Base-by-base conservation (phyloP, 1,284 basidiomycete species). In the Gymnopus androsaceus region DNA sequence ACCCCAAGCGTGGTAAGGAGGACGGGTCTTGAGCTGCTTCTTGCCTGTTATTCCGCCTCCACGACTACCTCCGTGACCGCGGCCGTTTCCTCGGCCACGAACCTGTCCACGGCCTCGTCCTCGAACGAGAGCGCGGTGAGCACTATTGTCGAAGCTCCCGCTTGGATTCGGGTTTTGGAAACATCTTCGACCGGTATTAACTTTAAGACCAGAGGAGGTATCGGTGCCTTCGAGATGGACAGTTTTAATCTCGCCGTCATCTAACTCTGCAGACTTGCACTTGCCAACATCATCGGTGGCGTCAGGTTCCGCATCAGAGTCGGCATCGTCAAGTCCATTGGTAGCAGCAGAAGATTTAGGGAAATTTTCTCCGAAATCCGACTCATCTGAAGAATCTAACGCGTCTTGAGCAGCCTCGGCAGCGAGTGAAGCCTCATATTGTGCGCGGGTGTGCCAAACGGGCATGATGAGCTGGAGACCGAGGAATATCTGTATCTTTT, bases 1-100 rank as follows among this genome's bases (percentile, higher is more conserved):
- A 4, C 37, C 59, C 38, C 42, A 57, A 19, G 31, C 46, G 19
- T 51, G 15, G 19, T 53, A 59, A n/a, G 60, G 57, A 19, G 55
- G 51, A 2, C 56, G 40, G 30, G 59, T 28, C n/a, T 48, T 45
- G 25, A 47, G 55, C 15, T 40, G 55, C 36, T 57, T n/a, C n/a
- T n/a, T n/a, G n/a, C n/a, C n/a, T n/a, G n/a, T n/a, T n/a, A n/a
- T 55, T 5, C 37, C 37, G 21, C 12, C 15, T 40, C 28, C 30
- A 40, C 33, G 11, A n/a, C 44, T 41, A 15, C 34, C 33, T 14
- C 30, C 23, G 21, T 31, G 7, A 27, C 41, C 15, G 25, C 38
- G 37, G 36, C 30, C 21, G 44, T 30, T 11, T 31, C 25, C 30
- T 25, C 33, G 7, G 21, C 44, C 27, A 17, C 30, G n/a, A n/a